Evolutionary conservation across 345 rosid species (phyloP).

Genomic region (Hibiscus trionum): DNA sequence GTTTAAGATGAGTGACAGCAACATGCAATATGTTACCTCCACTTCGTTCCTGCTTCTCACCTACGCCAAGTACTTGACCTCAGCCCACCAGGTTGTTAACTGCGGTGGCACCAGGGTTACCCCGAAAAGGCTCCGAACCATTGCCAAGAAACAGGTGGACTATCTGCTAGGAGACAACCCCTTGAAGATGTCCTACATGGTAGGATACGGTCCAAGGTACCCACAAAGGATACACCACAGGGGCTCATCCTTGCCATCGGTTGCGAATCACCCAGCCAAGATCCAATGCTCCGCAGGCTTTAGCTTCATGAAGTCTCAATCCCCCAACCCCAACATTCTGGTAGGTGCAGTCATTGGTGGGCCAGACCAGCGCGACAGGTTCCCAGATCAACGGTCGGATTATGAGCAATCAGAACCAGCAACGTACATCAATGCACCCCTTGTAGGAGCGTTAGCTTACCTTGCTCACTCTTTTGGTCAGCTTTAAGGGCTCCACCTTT

Average conservation of each 20-base stretch:
- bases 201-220: constrained; percentile 74
- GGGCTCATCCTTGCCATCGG: constrained; percentile 81
- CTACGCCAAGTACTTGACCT: constrained; percentile 59
- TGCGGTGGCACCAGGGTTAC: constrained; percentile 44
- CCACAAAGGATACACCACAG: constrained; percentile 91
- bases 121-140: constrained; percentile 34
- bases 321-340: constrained; percentile 81
- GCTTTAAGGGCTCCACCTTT: constrained; percentile 30
- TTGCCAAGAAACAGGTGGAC: constrained; percentile 65
- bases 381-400: constrained; percentile 65
- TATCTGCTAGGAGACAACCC: constrained; percentile 91
- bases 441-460: constrained; percentile 80
- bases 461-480: constrained; percentile 86
- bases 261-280: constrained; percentile 53
- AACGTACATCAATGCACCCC: constrained; percentile 88
- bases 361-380: constrained; percentile 66
- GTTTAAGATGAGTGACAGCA: constrained; percentile 58
- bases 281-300: constrained; percentile 75
- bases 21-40: constrained; percentile 68
- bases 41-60: constrained; percentile 54
- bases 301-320: constrained; percentile 45
- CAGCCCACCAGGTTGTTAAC: constrained; percentile 28
- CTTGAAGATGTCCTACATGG: constrained; percentile 85
- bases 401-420: constrained; percentile 93
- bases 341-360: constrained; percentile 91